Evolutionary conservation across 306 rosid species (phyloP), one percentile per base, ranked within the genome.

Genomic region (Parietaria judaica): DNA sequence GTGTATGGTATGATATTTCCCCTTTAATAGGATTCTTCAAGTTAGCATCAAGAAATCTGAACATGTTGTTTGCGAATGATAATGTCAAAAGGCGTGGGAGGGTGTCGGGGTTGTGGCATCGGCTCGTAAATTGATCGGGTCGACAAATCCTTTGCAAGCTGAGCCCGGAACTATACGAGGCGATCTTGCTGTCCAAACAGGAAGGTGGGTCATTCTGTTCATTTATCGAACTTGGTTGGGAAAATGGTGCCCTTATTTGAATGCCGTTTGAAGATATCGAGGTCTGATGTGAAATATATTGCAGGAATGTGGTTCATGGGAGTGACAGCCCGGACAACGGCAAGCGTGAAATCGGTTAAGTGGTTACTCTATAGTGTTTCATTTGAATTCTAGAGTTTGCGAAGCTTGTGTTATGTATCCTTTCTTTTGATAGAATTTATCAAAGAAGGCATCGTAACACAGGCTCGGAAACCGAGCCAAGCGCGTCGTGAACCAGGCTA

Each of bases 291-390:
- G 69, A 80, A 52, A 16, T 60, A 46, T 51, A 54, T 78, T 67
- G 73, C 89, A 94, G 97, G 87, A 94, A 94, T 66, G 71, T 94
- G 66, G 76, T 94, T 64, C 97, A 89, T 83, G 99, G 97, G 58
- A 94, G 99, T 53, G 99, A 94, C 78, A 94, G 99, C 77, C 97
- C 97, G 15, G 99, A 94, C 52, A 94, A 90, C 61, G 97, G 99
- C 58, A 70, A 86, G 82, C 97, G 95, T 38, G 97, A 94, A 81
- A 65, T 86, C 56, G 95, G 99, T 89, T 69, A 45, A 66, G 60
- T 74, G 31, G 50, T 65, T 13, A 54, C 36, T 14, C 14, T 51
- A 63, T 59, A 6, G 34, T 47, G 37, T 45, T 36, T 44, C 54
- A 34, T 14, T 14, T 44, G 11, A 43, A 8, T 41, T 31, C 16